Evolutionary conservation across 306 rosid genomes (phyloP).

Genomic region (Dryas alaskensis): DNA sequence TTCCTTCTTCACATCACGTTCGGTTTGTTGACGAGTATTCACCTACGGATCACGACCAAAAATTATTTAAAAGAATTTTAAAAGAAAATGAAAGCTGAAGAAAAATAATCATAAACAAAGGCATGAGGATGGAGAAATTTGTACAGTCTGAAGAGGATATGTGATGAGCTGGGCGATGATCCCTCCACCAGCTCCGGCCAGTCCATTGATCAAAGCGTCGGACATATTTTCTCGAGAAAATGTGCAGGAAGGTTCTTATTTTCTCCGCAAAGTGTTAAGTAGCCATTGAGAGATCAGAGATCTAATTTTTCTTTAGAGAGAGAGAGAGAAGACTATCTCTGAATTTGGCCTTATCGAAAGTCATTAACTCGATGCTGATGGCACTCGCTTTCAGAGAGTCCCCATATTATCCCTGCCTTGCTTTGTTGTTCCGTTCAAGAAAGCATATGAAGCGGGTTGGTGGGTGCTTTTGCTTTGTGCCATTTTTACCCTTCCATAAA

Average conservation of each 20-base stretch:
- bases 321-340: constrained; percentile 10
- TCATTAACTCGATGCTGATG: constrained; percentile 11
- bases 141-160: constrained; percentile 93
- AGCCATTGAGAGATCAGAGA: constrained; percentile 13
- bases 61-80: neutral
- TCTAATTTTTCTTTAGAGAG: neutral
- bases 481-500: constrained; percentile 25
- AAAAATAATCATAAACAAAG: neutral
- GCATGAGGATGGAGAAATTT: neutral
- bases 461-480: neutral
- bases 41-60: constrained; percentile 50
- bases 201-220: constrained; percentile 92
- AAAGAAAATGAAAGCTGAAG: neutral
- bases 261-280: constrained; percentile 7
- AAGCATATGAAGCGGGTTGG: constrained; percentile 27
- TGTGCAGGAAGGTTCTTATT: neutral
- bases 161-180: constrained; percentile 97
- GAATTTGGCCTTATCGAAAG: constrained; percentile 26
- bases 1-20: constrained; percentile 70
- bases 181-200: constrained; percentile 98
- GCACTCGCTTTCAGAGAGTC: constrained; percentile 11
- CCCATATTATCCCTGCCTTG: neutral
- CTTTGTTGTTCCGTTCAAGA: constrained; percentile 40
- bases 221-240: constrained; percentile 55
- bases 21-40: constrained; percentile 94